These are phyloP conservation scores for Penicillium canariense DNA, from an alignment of 495 filamentous ascomycete species.

Conservation along the genomic window DNA sequence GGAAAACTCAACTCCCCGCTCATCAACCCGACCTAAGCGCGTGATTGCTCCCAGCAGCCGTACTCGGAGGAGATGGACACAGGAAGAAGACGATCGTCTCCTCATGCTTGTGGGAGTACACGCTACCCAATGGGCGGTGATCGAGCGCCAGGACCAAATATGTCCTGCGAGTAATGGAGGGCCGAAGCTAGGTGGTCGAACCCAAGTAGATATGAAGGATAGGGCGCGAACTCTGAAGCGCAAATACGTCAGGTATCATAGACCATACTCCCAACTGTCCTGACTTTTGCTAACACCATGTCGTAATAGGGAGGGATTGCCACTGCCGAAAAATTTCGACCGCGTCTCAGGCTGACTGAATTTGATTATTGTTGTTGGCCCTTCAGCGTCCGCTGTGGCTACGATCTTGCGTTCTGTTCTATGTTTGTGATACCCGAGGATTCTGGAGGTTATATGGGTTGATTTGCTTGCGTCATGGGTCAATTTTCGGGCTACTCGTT, in stretches of 20 bases:
- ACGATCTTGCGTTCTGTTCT: not conserved
- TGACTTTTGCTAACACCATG: not conserved
- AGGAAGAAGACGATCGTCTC: conserved; percentile 33
- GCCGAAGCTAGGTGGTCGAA: conserved; percentile 53
- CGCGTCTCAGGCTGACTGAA: not conserved
- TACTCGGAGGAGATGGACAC: conserved; percentile 10
- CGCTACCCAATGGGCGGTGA: conserved; percentile 26
- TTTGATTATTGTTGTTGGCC: not conserved
- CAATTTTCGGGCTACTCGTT: no score
- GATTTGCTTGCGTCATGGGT: not conserved
- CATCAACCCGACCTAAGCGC: not conserved
- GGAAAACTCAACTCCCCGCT: not conserved
- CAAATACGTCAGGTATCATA: conserved; percentile 21
- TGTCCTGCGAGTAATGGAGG: conserved; percentile 24
- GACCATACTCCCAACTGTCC: not conserved
- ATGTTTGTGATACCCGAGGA: no score
- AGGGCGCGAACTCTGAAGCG: conserved; percentile 69
- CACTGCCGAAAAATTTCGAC: not conserved
- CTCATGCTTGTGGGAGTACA: conserved; percentile 23
- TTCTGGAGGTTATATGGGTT: no score
- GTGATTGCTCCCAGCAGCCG: not conserved
- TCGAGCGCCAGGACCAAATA: conserved; percentile 27
- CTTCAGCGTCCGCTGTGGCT: not conserved
- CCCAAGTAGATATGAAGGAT: conserved; percentile 79
- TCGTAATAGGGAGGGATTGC: not conserved